Percentiles rank a stretch among this genome's conserved stretches.
Conservation (phyloP, 495 filamentous ascomycete genomes). For the Neurospora pannonica region DNA sequence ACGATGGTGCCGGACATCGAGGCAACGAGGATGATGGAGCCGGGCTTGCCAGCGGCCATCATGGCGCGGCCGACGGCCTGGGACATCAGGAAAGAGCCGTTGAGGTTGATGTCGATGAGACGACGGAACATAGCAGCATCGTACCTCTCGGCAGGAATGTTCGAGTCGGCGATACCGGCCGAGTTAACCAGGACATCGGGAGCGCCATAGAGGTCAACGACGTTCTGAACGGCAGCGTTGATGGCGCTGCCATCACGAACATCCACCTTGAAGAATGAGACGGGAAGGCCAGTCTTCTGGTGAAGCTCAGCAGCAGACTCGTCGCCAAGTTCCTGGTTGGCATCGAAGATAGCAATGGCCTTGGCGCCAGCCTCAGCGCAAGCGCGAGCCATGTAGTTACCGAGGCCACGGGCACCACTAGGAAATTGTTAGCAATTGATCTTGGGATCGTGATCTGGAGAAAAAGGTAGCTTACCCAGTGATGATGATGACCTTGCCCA, state of each 20-base stretch:
- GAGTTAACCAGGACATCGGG: conserved; percentile 73
- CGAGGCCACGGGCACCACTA: conserved; percentile 67
- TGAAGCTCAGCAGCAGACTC: conserved; percentile 55
- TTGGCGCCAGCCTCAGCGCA: conserved; percentile 64
- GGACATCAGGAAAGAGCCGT: conserved; percentile 58
- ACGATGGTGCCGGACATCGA: conserved; percentile 73
- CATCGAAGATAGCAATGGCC: conserved; percentile 65
- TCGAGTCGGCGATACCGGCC: conserved; percentile 71
- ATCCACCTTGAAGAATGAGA: conserved; percentile 69
- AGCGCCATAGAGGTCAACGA: conserved; percentile 50
- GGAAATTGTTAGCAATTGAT: conserved; percentile 11
- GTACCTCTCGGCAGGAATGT: conserved; percentile 45
- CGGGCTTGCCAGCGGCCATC: conserved; percentile 55
- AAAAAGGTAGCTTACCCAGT: conserved; percentile 49
- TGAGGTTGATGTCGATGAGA: conserved; percentile 69
- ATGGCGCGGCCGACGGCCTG: conserved; percentile 56
- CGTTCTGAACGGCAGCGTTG: conserved; percentile 48
- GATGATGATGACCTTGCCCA: conserved; percentile 59
- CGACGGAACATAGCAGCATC: conserved; percentile 59
- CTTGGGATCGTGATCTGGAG: background rate
- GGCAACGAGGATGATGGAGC: conserved; percentile 63
- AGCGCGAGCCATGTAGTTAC: conserved; percentile 67
- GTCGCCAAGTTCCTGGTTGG: conserved; percentile 64
- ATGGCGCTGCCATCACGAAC: conserved; percentile 59
- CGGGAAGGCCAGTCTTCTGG: conserved; percentile 56